A percentile compares a stretch with the other conserved stretches of the same genome.
These are phyloP conservation scores for Chaetoceros muelleri DNA, from an alignment of 108 stramenopile species.

Conservation along the genomic window DNA sequence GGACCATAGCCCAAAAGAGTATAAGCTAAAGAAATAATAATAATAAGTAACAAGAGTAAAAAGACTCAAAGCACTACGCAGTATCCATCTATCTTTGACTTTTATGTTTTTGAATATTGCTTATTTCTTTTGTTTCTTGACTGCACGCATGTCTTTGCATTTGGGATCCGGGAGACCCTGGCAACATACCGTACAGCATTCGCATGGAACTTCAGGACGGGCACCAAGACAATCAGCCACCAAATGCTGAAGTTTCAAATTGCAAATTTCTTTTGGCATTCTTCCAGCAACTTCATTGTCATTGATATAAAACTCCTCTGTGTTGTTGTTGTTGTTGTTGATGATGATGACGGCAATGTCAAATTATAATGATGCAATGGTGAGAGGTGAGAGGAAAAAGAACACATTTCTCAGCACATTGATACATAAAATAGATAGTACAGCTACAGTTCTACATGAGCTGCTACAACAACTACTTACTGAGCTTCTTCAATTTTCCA, in stretches of 20 bases:
- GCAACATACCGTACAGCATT: conserved; percentile 54
- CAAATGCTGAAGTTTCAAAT: conserved; percentile 28
- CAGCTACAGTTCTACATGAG: too few species aligned
- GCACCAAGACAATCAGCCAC: conserved; percentile 41
- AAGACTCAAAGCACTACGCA: too few species aligned
- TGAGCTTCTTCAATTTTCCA: conserved; percentile 17
- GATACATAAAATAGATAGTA: too few species aligned
- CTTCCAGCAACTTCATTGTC: conserved; percentile 41
- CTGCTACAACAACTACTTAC: conserved; percentile 17
- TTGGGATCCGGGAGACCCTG: conserved; percentile 33
- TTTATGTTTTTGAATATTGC: neutral
- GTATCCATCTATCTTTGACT: too few species aligned
- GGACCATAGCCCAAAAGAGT: too few species aligned
- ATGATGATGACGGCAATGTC: too few species aligned
- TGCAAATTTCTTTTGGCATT: conserved; percentile 50
- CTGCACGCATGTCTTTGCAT: conserved; percentile 33
- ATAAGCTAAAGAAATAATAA: too few species aligned
- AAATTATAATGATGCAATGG: neutral
- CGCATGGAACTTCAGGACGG: conserved; percentile 41
- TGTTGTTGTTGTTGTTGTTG: neutral
- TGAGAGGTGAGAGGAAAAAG: neutral
- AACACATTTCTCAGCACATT: too few species aligned
- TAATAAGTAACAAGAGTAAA: too few species aligned
- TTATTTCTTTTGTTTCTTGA: conserved; percentile 8
- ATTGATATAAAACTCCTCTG: conserved; percentile 29